Base-by-base conservation (phyloP, 2,329 filamentous ascomycete species). In the Mycosphaerelloides madeirae region DNA sequence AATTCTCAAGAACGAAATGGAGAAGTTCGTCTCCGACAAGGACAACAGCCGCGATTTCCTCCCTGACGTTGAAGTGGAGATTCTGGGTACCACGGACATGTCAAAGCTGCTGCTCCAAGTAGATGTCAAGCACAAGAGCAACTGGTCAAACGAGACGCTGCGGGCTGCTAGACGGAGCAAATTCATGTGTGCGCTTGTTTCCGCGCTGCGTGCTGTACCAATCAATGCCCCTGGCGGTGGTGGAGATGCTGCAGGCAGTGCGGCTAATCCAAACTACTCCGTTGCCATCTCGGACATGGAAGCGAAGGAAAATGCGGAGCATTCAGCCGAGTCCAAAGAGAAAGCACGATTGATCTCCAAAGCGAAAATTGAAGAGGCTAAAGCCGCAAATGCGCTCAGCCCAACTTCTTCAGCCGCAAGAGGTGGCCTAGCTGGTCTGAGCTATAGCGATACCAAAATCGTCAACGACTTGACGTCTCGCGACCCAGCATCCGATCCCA, bases 11-110 rank as follows among this genome's bases (percentile, higher is more conserved):
- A 65, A 78, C 3, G 91, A 97, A 65, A 85, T 98, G 78, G 81
- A 87, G 64, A 75, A 73, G 18, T 98, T 97, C 57, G 88, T 97
- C 31, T 80, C 78, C 18, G 75, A 85, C 43, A 81, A 88, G 42
- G 88, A 94, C 18, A 97, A 97, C 69, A 79, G 76, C 48, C 84
- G 93, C 58, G 93, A 98, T 67, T 98, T 95, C 78, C 83, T 89
- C 66, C 80, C 84, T 2, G 87, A 95, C 43, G 75, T 97, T 41
- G 77, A 81, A 49, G 80, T 97, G 45, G 81, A 87, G 56, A 80
- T 96, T 13, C 75, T 79, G 19, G 81, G 87, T 43, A 81, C 97
- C 28, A 85, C 84, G 31, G 84, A 90, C 59, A 81, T 95, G 72
- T 87, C 94, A 68, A 95, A 95, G 71, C 74, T 97, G 39, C 78